A percentile compares a stretch with the other conserved stretches of the same genome.
phyloP scores from a whole-genome alignment of 345 rosid species.

The Syzygium oleosum region DNA sequence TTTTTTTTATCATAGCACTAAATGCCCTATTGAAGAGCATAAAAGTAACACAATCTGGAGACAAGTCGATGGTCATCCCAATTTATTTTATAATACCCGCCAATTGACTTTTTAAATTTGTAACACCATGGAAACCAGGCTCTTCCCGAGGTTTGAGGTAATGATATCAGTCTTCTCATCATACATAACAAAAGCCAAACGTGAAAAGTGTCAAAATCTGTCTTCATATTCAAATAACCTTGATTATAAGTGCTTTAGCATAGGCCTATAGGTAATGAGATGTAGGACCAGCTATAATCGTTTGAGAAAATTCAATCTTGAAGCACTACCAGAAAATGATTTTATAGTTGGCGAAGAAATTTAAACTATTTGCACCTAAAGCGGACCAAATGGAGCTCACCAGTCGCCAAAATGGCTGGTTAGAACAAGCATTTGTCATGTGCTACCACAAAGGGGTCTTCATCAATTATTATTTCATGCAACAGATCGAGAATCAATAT shows the following conservation, averaged over 20 bases:
- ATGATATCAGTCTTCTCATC: too few species aligned
- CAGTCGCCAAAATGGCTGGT: not conserved
- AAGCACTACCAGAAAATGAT: not conserved
- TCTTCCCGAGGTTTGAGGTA: too few species aligned
- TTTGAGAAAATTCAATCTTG: not conserved
- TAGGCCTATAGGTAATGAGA: not conserved
- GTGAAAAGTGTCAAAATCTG: not conserved
- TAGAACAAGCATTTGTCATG: not conserved
- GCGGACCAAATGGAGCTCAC: not conserved
- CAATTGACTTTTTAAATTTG: not conserved
- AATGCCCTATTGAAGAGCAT: not conserved
- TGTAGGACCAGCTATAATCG: not conserved
- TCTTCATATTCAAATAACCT: not conserved
- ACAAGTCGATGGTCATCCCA: not conserved
- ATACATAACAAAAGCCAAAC: too few species aligned
- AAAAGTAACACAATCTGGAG: not conserved
- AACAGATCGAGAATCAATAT: too few species aligned
- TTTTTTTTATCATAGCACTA: too few species aligned
- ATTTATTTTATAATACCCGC: not conserved
- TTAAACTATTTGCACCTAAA: too few species aligned
- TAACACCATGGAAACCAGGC: not conserved
- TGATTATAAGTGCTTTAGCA: not conserved
- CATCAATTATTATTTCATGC: not conserved
- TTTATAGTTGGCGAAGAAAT: too few species aligned
- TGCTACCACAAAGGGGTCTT: not conserved